phyloP scores from a whole-genome alignment of 2,329 filamentous ascomycete species.

The Calonectria leucothoes region DNA sequence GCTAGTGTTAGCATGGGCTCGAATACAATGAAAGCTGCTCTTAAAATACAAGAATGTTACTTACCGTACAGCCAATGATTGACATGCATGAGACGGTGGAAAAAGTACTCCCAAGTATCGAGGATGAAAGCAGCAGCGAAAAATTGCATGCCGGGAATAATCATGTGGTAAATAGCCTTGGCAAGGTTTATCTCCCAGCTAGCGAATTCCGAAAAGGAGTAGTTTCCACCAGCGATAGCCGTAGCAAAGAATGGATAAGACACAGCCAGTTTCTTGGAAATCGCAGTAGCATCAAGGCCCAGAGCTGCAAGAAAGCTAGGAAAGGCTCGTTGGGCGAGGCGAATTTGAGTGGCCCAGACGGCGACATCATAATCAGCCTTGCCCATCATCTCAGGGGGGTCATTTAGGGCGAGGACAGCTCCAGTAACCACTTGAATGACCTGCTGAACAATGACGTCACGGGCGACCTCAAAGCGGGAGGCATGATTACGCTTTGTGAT shows the following conservation, averaged over 20 bases:
- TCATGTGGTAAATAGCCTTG: slow-evolving; percentile 81
- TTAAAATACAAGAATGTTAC: slow-evolving; percentile 42
- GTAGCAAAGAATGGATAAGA: slow-evolving; percentile 82
- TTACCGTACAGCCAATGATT: slow-evolving; percentile 97
- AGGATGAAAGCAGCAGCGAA: slow-evolving; percentile 78
- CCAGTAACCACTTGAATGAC: slow-evolving; percentile 84
- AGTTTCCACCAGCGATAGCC: slow-evolving; percentile 82
- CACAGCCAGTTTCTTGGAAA: slow-evolving; percentile 80
- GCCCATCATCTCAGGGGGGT: slow-evolving; percentile 79
- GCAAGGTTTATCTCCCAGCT: slow-evolving; percentile 83
- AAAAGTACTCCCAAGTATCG: slow-evolving; percentile 98
- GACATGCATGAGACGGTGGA: slow-evolving; percentile 96
- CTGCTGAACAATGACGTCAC: slow-evolving; percentile 93
- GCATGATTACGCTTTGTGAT: slow-evolving; percentile 89
- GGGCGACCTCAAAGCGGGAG: slow-evolving; percentile 83
- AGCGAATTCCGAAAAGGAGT: slow-evolving; percentile 84
- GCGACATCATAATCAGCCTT: slow-evolving; percentile 88
- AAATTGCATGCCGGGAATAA: slow-evolving; percentile 84
- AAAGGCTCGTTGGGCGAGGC: slow-evolving; percentile 80
- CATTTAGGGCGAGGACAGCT: slow-evolving; percentile 74
- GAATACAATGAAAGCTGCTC: no score
- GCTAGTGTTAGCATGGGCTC: slow-evolving; percentile 57
- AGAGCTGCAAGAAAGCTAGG: slow-evolving; percentile 76
- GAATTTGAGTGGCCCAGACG: slow-evolving; percentile 87
- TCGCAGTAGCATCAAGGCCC: slow-evolving; percentile 79